Conservation (phyloP, 768 basidiomycete species). For the Amanita brunnescens region DNA sequence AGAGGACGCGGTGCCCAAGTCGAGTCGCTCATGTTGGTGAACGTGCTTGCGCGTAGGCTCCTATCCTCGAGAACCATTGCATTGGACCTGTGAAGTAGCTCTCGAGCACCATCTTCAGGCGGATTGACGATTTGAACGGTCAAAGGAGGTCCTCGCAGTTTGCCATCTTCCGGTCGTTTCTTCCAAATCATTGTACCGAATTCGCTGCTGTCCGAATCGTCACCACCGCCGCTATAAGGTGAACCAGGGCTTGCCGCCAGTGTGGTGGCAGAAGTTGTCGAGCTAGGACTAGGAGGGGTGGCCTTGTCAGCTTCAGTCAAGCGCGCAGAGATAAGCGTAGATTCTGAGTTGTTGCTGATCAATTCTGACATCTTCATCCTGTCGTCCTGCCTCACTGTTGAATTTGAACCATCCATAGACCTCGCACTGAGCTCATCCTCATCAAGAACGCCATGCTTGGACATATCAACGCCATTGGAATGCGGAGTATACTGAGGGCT, state of each 20-base stretch:
- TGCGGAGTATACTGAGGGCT: slow-evolving; percentile 30
- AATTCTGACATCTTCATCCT: slow-evolving; percentile 14
- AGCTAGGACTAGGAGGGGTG: slow-evolving; percentile 1
- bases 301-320: slow-evolving; percentile 3
- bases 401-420: slow-evolving; percentile 12
- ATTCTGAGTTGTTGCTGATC: slow-evolving; percentile 11
- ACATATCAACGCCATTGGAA: background rate
- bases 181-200: slow-evolving; percentile 18
- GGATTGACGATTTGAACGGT: slow-evolving; percentile 30
- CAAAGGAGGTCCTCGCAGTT: slow-evolving; percentile 29
- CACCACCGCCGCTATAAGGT: slow-evolving; percentile 22
- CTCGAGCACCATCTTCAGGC: background rate
- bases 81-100: slow-evolving; percentile 4
- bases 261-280: slow-evolving; percentile 7
- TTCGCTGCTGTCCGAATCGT: slow-evolving; percentile 44
- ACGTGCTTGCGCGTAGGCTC: slow-evolving; percentile 41
- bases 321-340: slow-evolving; percentile 4
- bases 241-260: slow-evolving; percentile 4
- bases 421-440: slow-evolving; percentile 7
- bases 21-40: slow-evolving; percentile 51
- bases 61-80: slow-evolving; percentile 20
- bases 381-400: slow-evolving; percentile 17
- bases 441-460: slow-evolving; percentile 3
- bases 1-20: slow-evolving; percentile 89
- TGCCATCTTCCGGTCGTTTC: slow-evolving; percentile 4